Percentiles rank a stretch among this genome's conserved stretches.
phyloP scores from a whole-genome alignment of 257 asterid genomes.

The Scutellaria minor region DNA sequence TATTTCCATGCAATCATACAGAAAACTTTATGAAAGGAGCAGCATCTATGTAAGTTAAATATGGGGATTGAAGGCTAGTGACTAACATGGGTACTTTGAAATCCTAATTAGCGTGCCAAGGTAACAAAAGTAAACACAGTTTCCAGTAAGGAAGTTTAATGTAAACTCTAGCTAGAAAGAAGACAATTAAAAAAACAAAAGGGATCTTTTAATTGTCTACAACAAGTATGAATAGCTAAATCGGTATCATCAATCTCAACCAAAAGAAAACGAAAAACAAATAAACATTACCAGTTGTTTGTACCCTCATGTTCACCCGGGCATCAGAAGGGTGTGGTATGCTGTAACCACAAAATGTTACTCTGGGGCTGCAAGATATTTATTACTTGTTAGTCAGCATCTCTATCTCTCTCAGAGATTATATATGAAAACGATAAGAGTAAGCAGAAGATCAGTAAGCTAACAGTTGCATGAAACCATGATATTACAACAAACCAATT shows the following conservation, averaged over 20 bases:
- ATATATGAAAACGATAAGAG: not conserved
- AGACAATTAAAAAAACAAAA: not conserved
- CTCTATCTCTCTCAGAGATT: not conserved
- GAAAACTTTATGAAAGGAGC: not conserved
- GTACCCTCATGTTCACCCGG: slow-evolving; percentile 86
- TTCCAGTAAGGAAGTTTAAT: not conserved
- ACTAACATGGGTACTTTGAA: not conserved
- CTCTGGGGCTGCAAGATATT: slow-evolving; percentile 71
- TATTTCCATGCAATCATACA: no score
- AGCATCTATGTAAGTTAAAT: not conserved
- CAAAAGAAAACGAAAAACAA: not conserved
- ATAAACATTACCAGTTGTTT: slow-evolving; percentile 74
- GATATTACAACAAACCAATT: slow-evolving; percentile 1
- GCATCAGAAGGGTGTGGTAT: slow-evolving; percentile 98
- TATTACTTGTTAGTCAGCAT: slow-evolving; percentile 10
- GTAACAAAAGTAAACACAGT: not conserved
- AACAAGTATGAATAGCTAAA: not conserved
- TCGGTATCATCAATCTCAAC: not conserved
- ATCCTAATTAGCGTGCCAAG: not conserved
- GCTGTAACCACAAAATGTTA: slow-evolving; percentile 87
- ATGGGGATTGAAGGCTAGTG: not conserved
- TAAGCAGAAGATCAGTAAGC: not conserved
- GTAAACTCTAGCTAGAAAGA: not conserved
- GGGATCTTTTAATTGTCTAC: not conserved
- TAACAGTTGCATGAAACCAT: not conserved